Percentiles rank a stretch among this genome's conserved stretches.
These are phyloP conservation scores for Aspergillus sp. DNA, from an alignment of 2,329 filamentous ascomycete genomes.

Conservation along the genomic window DNA sequence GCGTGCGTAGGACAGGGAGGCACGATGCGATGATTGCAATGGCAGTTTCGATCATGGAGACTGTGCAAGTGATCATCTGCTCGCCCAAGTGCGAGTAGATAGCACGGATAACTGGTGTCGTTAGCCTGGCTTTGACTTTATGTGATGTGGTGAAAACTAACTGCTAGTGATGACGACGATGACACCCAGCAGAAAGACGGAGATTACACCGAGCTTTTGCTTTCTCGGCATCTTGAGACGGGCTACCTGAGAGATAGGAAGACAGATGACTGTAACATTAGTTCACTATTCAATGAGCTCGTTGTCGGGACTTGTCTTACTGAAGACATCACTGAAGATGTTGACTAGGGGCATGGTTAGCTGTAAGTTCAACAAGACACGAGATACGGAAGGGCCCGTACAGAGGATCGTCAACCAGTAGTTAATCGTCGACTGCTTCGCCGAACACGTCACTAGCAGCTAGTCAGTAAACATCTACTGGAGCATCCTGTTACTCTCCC, in stretches of 20 bases:
- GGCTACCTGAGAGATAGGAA: constrained; percentile 23
- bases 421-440: constrained; percentile 17
- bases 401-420: constrained; percentile 26
- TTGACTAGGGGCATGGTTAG: constrained; percentile 17
- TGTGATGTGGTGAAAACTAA: constrained; percentile 10
- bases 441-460: constrained; percentile 17
- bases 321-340: constrained; percentile 25
- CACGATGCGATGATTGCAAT: constrained; percentile 25
- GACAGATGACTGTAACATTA: constrained; percentile 21
- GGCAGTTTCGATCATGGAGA: constrained; percentile 27
- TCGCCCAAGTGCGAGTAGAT: constrained; percentile 23
- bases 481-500: neutral
- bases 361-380: neutral
- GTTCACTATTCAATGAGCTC: neutral
- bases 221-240: constrained; percentile 22
- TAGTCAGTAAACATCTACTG: neutral
- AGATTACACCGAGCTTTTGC: constrained; percentile 23
- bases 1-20: constrained; percentile 21
- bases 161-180: constrained; percentile 24
- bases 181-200: constrained; percentile 22
- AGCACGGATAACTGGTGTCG: constrained; percentile 23
- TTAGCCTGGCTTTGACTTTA: neutral
- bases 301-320: constrained; percentile 1
- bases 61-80: constrained; percentile 29
- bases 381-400: constrained; percentile 7